A percentile compares a stretch with the other conserved stretches of the same genome.
These are phyloP conservation scores for Cytospora schulzeri DNA, from an alignment of 2,329 filamentous ascomycete species.

Conservation along the genomic window DNA sequence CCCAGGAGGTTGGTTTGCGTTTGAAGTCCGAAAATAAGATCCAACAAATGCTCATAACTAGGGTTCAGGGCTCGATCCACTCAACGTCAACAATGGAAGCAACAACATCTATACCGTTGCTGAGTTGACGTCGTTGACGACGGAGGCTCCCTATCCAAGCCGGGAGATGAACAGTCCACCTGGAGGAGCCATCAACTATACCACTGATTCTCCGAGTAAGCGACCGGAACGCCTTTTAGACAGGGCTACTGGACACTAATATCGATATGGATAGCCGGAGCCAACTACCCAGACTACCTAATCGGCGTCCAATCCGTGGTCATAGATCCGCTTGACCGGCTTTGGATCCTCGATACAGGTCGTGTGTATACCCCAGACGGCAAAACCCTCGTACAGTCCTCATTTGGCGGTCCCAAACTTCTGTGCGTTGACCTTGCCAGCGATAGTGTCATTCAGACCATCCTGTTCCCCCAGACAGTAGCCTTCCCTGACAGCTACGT, in stretches of 20 bases:
- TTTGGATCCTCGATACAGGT: conserved; percentile 58
- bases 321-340: conserved; percentile 49
- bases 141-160: conserved; percentile 33
- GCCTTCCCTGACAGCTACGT: conserved; percentile 52
- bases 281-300: conserved; percentile 50
- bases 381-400: conserved; percentile 46
- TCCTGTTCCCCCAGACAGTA: conserved; percentile 48
- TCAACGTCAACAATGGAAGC: conserved; percentile 44
- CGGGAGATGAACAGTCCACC: conserved; percentile 47
- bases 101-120: conserved; percentile 47
- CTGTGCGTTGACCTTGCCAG: conserved; percentile 49
- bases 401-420: conserved; percentile 53
- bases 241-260: background rate
- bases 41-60: background rate
- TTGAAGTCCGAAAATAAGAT: too few species aligned
- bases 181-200: conserved; percentile 51
- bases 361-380: conserved; percentile 36
- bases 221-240: background rate
- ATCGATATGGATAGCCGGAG: conserved; percentile 35
- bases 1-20: conserved; percentile 36
- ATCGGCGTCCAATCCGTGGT: conserved; percentile 56
- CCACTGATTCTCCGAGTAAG: conserved; percentile 43
- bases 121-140: conserved; percentile 32
- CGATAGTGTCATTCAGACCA: conserved; percentile 51
- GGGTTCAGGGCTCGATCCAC: conserved; percentile 46